Evolutionary conservation across 768 basidiomycete genomes (phyloP).

Genomic region (Tylopilus plumbeoviolaceoides): DNA sequence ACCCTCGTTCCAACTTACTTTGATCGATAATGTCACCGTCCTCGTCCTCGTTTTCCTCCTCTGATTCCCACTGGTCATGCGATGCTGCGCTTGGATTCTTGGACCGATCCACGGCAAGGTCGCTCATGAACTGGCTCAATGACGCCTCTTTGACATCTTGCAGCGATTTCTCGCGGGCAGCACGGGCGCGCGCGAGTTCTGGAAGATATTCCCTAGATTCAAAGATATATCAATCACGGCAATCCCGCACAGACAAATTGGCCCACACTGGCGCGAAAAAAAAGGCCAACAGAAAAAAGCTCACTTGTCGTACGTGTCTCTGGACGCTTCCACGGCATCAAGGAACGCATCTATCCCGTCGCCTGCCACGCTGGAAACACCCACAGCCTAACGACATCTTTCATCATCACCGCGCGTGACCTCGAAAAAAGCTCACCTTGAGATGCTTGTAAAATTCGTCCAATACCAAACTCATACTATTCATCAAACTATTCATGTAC

Average conservation of each 20-base stretch:
- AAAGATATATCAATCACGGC: constrained; percentile 1
- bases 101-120: constrained; percentile 70
- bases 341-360: constrained; percentile 91
- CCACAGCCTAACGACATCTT: constrained; percentile 68
- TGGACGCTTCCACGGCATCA: constrained; percentile 81
- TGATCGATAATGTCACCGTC: constrained; percentile 64
- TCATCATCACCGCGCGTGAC: neutral
- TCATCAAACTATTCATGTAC: constrained; percentile 99
- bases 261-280: neutral
- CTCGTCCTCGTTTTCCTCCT: constrained; percentile 52
- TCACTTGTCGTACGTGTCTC: constrained; percentile 86
- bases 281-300: constrained; percentile 19
- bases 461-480: constrained; percentile 95
- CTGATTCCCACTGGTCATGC: constrained; percentile 60
- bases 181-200: constrained; percentile 72
- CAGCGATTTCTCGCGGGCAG: constrained; percentile 58
- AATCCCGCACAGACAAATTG: neutral
- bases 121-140: constrained; percentile 71
- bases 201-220: constrained; percentile 80
- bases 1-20: constrained; percentile 44
- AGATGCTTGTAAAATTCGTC: constrained; percentile 98
- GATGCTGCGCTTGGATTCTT: constrained; percentile 54
- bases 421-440: constrained; percentile 47
- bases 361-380: constrained; percentile 96
- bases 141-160: constrained; percentile 71